phyloP scores from a whole-genome alignment of 1,284 basidiomycete genomes.

The Apiotrichum montevideense region DNA sequence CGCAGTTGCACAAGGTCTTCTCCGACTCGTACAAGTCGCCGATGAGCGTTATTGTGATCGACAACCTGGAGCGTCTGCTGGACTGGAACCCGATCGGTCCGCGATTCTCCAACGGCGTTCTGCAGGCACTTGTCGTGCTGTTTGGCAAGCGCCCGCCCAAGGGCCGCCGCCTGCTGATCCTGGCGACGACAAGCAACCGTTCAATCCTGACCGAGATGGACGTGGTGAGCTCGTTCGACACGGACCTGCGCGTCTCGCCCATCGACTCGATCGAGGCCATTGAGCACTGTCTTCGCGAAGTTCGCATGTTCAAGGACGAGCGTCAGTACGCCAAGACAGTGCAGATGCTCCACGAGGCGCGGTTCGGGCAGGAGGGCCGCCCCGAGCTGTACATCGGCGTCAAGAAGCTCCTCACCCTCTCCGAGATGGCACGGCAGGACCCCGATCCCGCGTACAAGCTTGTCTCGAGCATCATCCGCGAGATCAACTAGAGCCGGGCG shows the following conservation, averaged over 20 bases:
- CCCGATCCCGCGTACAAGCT: constrained; percentile 71
- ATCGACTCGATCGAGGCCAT: constrained; percentile 68
- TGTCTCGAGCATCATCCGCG: constrained; percentile 58
- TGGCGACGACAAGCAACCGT: constrained; percentile 86
- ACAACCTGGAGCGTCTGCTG: constrained; percentile 81
- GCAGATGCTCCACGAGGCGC: constrained; percentile 65
- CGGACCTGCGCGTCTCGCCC: constrained; percentile 79
- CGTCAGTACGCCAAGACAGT: constrained; percentile 51
- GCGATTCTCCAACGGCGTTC: constrained; percentile 87
- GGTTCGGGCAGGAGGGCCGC: constrained; percentile 58
- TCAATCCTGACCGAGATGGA: constrained; percentile 87
- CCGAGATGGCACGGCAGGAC: constrained; percentile 97
- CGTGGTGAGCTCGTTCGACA: constrained; percentile 78
- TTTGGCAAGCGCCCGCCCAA: constrained; percentile 88
- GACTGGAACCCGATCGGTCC: constrained; percentile 99
- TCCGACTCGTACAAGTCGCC: constrained; percentile 97
- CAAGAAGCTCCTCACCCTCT: constrained; percentile 84
- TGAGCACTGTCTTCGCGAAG: constrained; percentile 73
- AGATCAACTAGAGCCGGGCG: constrained; percentile 16
- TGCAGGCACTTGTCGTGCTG: constrained; percentile 87
- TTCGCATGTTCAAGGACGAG: constrained; percentile 71
- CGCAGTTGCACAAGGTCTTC: constrained; percentile 88
- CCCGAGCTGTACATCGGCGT: constrained; percentile 70
- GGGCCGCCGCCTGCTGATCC: constrained; percentile 84
- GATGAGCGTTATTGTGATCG: constrained; percentile 92